Evolutionary conservation across 1,139 yeast genomes (phyloP).

Genomic region (Zygosaccharomyces sapae): DNA sequence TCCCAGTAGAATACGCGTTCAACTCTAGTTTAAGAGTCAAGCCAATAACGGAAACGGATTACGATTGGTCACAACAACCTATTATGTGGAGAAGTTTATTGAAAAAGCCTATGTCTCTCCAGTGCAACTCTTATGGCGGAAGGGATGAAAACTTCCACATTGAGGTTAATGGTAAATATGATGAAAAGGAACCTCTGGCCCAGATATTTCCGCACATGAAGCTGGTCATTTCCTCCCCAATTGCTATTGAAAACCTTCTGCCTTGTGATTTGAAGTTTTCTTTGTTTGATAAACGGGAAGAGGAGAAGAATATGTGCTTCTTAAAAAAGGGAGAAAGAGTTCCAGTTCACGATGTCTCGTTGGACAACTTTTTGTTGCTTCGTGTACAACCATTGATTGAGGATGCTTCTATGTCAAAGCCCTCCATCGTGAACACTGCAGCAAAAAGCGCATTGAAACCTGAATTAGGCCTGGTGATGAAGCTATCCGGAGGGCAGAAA

Average conservation of each 20-base stretch:
- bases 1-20: slow-evolving; percentile 72
- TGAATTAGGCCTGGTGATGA: slow-evolving; percentile 50
- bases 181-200: slow-evolving; percentile 62
- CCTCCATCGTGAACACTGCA: slow-evolving; percentile 72
- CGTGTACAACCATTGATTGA: slow-evolving; percentile 60
- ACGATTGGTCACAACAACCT: slow-evolving; percentile 61
- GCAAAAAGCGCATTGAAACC: slow-evolving; percentile 49
- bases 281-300: slow-evolving; percentile 72
- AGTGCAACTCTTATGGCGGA: slow-evolving; percentile 48
- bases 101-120: slow-evolving; percentile 50
- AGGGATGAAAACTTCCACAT: slow-evolving; percentile 54
- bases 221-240: slow-evolving; percentile 75
- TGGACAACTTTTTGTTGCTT: slow-evolving; percentile 64
- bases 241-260: slow-evolving; percentile 76
- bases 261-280: slow-evolving; percentile 79
- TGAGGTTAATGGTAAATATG: slow-evolving; percentile 67
- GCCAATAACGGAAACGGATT: slow-evolving; percentile 55
- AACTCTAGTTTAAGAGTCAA: slow-evolving; percentile 53
- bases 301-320: slow-evolving; percentile 62
- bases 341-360: slow-evolving; percentile 76
- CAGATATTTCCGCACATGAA: slow-evolving; percentile 81
- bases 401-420: slow-evolving; percentile 68
- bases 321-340: slow-evolving; percentile 62
- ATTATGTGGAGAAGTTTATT: slow-evolving; percentile 65
- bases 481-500: slow-evolving; percentile 60